A percentile compares a stretch with the other conserved stretches of the same genome.
Conservation (phyloP, 495 filamentous ascomycete genomes). For the Penicillium bovifimosum region DNA sequence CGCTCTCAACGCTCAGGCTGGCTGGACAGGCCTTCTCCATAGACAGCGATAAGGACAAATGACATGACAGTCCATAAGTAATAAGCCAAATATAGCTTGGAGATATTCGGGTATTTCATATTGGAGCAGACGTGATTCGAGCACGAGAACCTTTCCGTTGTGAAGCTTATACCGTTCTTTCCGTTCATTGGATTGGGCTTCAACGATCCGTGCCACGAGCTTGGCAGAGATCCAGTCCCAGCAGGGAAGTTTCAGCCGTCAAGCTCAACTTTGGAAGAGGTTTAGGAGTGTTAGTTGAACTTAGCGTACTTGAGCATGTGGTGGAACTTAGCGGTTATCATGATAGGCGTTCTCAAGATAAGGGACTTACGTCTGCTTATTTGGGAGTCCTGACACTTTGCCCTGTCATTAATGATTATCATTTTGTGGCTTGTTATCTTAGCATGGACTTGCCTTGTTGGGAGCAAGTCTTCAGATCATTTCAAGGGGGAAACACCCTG, state of each 20-base stretch:
- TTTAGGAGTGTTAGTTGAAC: no score
- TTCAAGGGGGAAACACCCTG: not conserved
- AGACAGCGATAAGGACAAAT: not conserved
- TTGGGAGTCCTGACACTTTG: not conserved
- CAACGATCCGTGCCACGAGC: conserved; percentile 16
- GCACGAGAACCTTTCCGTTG: no score
- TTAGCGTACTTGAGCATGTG: no score
- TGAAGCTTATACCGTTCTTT: not conserved
- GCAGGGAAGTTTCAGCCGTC: conserved; percentile 32
- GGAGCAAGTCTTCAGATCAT: not conserved
- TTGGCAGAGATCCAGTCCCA: conserved; percentile 26
- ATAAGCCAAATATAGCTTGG: not conserved
- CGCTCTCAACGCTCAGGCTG: not conserved
- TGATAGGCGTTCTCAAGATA: conserved; percentile 1
- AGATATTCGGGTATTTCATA: not conserved
- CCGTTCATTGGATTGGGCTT: conserved; percentile 6
- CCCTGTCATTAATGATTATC: not conserved
- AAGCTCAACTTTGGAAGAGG: no score
- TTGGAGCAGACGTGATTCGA: not conserved
- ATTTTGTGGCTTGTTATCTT: not conserved
- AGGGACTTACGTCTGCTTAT: not conserved
- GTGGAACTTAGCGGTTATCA: no score
- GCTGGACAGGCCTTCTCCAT: not conserved
- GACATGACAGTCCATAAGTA: not conserved
- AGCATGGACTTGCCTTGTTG: conserved; percentile 2